Percentiles rank a stretch among this genome's conserved stretches.
These are phyloP conservation scores for Hygrophila difformis DNA, from an alignment of 257 asterid species.

Conservation along the genomic window DNA sequence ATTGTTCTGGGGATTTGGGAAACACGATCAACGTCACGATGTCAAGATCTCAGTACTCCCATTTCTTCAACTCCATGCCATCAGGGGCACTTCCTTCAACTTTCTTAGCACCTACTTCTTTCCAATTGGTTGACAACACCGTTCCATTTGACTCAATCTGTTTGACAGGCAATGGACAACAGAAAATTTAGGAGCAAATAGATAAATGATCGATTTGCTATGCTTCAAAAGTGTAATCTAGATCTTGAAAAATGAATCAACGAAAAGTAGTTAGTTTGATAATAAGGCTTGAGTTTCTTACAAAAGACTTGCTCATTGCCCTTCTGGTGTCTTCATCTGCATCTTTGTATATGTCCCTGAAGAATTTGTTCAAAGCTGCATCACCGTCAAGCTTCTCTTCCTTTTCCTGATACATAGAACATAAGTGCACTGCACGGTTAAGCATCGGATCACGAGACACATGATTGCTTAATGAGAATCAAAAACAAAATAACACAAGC, in stretches of 20 bases:
- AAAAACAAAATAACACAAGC: neutral
- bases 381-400: slow-evolving; percentile 96
- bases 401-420: slow-evolving; percentile 48
- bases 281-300: slow-evolving; percentile 28
- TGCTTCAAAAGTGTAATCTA: too few species aligned
- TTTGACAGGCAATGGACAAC: neutral
- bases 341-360: slow-evolving; percentile 72
- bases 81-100: slow-evolving; percentile 95
- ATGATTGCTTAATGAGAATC: neutral
- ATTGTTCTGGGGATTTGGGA: too few species aligned
- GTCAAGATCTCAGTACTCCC: slow-evolving; percentile 63
- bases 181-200: too few species aligned
- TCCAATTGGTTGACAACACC: slow-evolving; percentile 89
- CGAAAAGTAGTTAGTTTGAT: neutral
- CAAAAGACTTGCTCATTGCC: slow-evolving; percentile 99
- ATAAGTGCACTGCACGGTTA: too few species aligned
- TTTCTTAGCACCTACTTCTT: slow-evolving; percentile 82
- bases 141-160: slow-evolving; percentile 95
- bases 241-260: too few species aligned
- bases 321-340: slow-evolving; percentile 94
- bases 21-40: too few species aligned
- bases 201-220: too few species aligned
- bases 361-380: slow-evolving; percentile 92
- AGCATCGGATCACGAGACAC: neutral
- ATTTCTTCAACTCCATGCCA: slow-evolving; percentile 94